Evolutionary conservation across 2,329 filamentous ascomycete species (phyloP).

Genomic region (Pseudocercospora musae): DNA sequence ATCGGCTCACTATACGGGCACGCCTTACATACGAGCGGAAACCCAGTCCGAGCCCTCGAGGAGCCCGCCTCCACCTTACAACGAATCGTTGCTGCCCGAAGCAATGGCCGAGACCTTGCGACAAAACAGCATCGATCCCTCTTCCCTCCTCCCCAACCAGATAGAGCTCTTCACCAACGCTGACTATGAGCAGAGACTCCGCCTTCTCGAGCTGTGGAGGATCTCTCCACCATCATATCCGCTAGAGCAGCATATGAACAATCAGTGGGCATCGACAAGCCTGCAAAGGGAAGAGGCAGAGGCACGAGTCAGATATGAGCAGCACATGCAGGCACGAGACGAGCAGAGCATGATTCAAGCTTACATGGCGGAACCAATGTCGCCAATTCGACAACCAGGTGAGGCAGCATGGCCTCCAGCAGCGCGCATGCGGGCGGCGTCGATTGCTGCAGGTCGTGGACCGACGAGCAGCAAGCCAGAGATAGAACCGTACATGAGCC

Average conservation of each 20-base stretch:
- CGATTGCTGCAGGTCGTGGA: conserved; percentile 23
- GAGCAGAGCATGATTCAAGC: conserved; percentile 30
- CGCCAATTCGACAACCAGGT: conserved; percentile 25
- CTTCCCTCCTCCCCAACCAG: conserved; percentile 68
- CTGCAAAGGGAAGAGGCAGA: conserved; percentile 54
- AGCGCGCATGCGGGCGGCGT: conserved; percentile 30
- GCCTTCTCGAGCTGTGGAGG: conserved; percentile 80
- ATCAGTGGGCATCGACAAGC: conserved; percentile 58
- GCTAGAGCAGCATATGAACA: conserved; percentile 39
- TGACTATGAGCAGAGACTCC: conserved; percentile 66
- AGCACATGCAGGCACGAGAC: conserved; percentile 23
- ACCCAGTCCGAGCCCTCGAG: conserved; percentile 34
- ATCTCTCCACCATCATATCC: conserved; percentile 67
- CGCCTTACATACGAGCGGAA: conserved; percentile 60
- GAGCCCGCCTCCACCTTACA: conserved; percentile 33
- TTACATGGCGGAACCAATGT: conserved; percentile 25
- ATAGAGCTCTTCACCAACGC: conserved; percentile 75
- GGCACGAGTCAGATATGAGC: conserved; percentile 57
- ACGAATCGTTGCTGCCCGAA: conserved; percentile 28
- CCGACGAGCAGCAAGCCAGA: conserved; percentile 21
- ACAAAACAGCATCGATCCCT: conserved; percentile 67
- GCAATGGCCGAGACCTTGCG: conserved; percentile 49
- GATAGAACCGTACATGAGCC: conserved; percentile 79
- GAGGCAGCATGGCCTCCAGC: conserved; percentile 30
- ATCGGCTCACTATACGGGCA: conserved; percentile 81